Evolutionary conservation across 1,284 basidiomycete species (phyloP).

Genomic region (Chiua sp.): DNA sequence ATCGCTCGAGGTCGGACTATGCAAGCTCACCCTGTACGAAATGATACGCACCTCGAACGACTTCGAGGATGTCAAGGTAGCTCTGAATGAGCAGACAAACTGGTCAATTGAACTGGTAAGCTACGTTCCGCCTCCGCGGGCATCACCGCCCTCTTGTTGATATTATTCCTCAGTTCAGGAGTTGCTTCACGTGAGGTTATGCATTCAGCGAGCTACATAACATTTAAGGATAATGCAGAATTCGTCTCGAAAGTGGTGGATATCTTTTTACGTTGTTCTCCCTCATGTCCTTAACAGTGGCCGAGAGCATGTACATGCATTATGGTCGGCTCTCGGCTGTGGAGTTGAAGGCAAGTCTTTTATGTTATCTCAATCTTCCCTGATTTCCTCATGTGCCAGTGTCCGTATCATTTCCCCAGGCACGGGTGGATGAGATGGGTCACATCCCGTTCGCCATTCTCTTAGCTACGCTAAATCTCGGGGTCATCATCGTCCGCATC

Average conservation of each 20-base stretch:
- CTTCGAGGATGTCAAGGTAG: neutral
- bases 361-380: too few relatives aligned
- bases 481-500: neutral
- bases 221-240: neutral
- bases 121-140: neutral
- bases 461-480: neutral
- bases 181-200: neutral
- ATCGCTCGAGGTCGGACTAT: neutral
- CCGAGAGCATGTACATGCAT: neutral
- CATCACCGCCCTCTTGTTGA: neutral
- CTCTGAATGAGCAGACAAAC: neutral
- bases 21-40: slow-evolving; percentile 18
- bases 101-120: neutral
- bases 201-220: neutral
- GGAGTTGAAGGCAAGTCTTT: neutral
- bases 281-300: too few relatives aligned
- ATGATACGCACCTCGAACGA: slow-evolving; percentile 3
- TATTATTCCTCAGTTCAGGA: neutral
- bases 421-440: neutral
- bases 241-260: neutral
- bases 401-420: neutral
- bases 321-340: neutral
- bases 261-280: neutral
- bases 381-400: too few relatives aligned
- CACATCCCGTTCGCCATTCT: neutral